Evolutionary conservation across 2,329 filamentous ascomycete species (phyloP).

Genomic region (Cordyceps cicadae): DNA sequence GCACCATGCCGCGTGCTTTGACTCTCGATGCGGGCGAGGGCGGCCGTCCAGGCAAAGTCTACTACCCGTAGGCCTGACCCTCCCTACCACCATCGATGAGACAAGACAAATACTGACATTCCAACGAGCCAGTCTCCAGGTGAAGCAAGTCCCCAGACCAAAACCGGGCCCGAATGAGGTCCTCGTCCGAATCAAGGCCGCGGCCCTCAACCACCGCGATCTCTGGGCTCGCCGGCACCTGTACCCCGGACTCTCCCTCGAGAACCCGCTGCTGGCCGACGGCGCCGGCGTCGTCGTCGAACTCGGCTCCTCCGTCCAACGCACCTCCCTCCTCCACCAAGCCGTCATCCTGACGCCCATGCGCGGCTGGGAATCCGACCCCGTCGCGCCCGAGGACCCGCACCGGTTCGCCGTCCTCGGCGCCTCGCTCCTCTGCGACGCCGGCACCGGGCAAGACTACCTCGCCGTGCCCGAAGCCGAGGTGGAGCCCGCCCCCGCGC

Average conservation of each 20-base stretch:
- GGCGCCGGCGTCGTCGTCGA: conserved; percentile 67
- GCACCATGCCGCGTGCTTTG: conserved; percentile 45
- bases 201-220: conserved; percentile 88
- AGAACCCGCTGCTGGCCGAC: conserved; percentile 71
- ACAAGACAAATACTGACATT: not conserved
- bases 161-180: conserved; percentile 59
- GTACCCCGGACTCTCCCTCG: conserved; percentile 78
- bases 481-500: conserved; percentile 65
- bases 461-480: conserved; percentile 62
- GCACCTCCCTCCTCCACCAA: conserved; percentile 43
- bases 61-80: conserved; percentile 55
- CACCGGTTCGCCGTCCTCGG: conserved; percentile 57
- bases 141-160: conserved; percentile 55
- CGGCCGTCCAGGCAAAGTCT: conserved; percentile 77
- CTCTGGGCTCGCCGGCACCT: conserved; percentile 88
- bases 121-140: conserved; percentile 37
- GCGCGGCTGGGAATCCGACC: conserved; percentile 65
- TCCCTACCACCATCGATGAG: too few relatives aligned
- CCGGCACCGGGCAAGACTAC: conserved; percentile 67
- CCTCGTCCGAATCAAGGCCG: conserved; percentile 66
- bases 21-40: conserved; percentile 60
- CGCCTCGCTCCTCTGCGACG: conserved; percentile 50
- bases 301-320: conserved; percentile 42
- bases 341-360: conserved; percentile 72
- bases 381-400: conserved; percentile 62